Evolutionary conservation across 108 stramenopile genomes (phyloP), one percentile per base, ranked within the genome.

Genomic region (Mediolabrus comicus): DNA sequence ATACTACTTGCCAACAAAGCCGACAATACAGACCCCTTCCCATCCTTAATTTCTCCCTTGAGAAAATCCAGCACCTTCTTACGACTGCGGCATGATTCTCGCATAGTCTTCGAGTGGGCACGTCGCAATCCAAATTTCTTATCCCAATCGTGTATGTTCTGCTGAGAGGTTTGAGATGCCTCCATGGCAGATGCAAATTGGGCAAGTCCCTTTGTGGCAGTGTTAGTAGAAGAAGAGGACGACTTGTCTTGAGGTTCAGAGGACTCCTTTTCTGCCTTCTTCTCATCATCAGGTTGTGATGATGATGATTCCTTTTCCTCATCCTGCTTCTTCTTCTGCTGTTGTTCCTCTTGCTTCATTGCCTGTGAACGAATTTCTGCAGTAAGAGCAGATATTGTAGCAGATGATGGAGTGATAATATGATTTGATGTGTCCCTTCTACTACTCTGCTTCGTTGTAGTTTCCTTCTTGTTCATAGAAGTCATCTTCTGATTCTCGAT

Each of bases 101-200:
- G 60, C 92, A 92, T 90, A 0, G 88, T 90, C 43, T 88, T 86
- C 57, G 86, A 85, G 59, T 92, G 92, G 2, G 84, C 84, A 22
- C 87, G 69, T 19, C 86, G 83, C 26, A 92, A 54, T 25, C 92
- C 92, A 86, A 92, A 88, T 65, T 87, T 87, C 34, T 74, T 57
- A 63, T 92, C 92, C 92, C 92, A 92, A 39, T 85, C 84, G 63
- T 92, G 89, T 56, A 92, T 92, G 31, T 73, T 76, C 52, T 90
- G 85, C 43, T 92, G 92, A 34, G 82, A 87, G 22, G 72, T 53
- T 53, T 80, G 74, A 33, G 80, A 87, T 2, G 78, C 77, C 33
- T 81, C 83, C 88, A 92, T 88, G 3, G 86, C 75, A 13, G 55
- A 31, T 19, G 67, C 69, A 57, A 72, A 64, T 28, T 61, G 8